These are phyloP conservation scores for Rhizoctonia solani DNA, from an alignment of 1,284 basidiomycete genomes.

Conservation along the genomic window DNA sequence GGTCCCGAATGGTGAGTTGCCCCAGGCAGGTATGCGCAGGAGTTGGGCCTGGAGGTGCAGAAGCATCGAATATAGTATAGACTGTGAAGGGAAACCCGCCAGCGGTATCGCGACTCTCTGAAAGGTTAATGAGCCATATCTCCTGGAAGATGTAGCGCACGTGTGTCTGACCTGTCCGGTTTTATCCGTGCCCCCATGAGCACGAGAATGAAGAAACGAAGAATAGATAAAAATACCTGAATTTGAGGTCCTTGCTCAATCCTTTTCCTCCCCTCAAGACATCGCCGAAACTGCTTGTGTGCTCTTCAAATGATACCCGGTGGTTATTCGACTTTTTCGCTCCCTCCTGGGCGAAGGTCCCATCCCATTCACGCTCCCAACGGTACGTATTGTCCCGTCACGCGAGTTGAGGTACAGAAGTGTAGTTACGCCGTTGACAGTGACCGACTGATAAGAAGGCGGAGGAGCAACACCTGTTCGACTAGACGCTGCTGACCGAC, in stretches of 20 bases:
- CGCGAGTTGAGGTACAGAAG: constrained; percentile 21
- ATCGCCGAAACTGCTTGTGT: constrained; percentile 4
- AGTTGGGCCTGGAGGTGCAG: constrained; percentile 16
- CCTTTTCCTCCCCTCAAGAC: constrained; percentile 12
- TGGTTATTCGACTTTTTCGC: background rate
- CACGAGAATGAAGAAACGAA: background rate
- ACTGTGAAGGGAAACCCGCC: constrained; percentile 28
- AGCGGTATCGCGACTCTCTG: constrained; percentile 23
- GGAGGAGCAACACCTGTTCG: constrained; percentile 9
- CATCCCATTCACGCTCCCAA: constrained; percentile 8
- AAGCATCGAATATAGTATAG: constrained; percentile 23
- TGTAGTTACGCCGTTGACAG: constrained; percentile 13
- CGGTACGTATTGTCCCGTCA: constrained; percentile 15
- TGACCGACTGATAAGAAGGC: constrained; percentile 29
- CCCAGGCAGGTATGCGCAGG: constrained; percentile 26
- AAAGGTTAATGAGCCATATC: background rate
- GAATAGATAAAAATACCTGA: background rate
- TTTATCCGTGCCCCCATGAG: background rate
- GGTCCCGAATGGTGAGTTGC: constrained; percentile 16
- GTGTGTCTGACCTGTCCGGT: constrained; percentile 9
- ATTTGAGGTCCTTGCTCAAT: constrained; percentile 1
- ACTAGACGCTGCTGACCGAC: constrained; percentile 19
- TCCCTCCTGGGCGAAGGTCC: background rate
- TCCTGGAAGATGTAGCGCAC: constrained; percentile 12
- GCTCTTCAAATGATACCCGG: constrained; percentile 1